Evolutionary conservation across 2,329 filamentous ascomycete species (phyloP).

Genomic region (Hypoxylon sp.): DNA sequence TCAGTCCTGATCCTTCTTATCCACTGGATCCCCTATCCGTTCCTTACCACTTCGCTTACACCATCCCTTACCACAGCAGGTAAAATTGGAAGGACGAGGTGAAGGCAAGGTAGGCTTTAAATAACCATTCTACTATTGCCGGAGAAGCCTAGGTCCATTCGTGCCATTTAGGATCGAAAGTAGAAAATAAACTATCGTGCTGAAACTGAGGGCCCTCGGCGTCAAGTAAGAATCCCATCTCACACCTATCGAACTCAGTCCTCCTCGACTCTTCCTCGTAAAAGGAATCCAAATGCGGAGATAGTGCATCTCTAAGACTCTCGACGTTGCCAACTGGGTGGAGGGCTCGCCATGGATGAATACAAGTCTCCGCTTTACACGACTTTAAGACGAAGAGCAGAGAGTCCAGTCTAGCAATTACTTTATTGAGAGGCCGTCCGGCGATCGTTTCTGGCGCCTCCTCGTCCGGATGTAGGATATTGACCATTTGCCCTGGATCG

Average conservation of each 20-base stretch:
- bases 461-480: slow-evolving; percentile 59
- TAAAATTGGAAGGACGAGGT: neutral
- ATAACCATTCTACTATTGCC: neutral
- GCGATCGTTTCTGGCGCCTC: slow-evolving; percentile 30
- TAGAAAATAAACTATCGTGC: neutral
- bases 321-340: slow-evolving; percentile 62
- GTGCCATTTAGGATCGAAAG: slow-evolving; percentile 44
- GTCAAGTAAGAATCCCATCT: slow-evolving; percentile 64
- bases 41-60: no score
- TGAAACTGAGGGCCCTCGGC: slow-evolving; percentile 63
- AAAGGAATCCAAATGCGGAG: slow-evolving; percentile 60
- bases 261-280: slow-evolving; percentile 57
- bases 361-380: slow-evolving; percentile 62
- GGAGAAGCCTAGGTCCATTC: slow-evolving; percentile 46
- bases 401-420: slow-evolving; percentile 61
- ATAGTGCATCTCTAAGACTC: slow-evolving; percentile 61
- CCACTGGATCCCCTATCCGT: no score
- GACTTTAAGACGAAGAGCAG: slow-evolving; percentile 66
- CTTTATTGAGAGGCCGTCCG: slow-evolving; percentile 53
- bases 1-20: no score
- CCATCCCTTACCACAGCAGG: neutral
- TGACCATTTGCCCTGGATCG: slow-evolving; percentile 51
- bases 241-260: slow-evolving; percentile 64
- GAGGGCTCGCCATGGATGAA: slow-evolving; percentile 62
- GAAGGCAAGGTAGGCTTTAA: neutral